These are phyloP conservation scores for Truncatella angustata DNA, from an alignment of 2,329 filamentous ascomycete species.

Conservation along the genomic window DNA sequence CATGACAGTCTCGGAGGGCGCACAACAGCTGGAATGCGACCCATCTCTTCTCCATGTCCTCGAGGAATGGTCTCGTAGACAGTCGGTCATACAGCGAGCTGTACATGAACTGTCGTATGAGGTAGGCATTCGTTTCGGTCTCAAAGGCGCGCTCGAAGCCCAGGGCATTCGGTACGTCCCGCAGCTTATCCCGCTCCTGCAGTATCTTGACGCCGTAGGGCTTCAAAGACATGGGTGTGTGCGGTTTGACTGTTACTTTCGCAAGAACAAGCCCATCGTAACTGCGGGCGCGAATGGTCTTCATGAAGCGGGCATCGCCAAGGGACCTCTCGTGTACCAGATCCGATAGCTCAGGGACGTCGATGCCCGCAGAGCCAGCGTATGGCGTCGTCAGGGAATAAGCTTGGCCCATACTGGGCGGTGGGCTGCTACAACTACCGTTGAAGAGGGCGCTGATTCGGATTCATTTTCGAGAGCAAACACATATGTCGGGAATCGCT, in stretches of 20 bases:
- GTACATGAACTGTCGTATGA: constrained; percentile 93
- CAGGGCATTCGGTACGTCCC: constrained; percentile 86
- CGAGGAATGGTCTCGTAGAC: constrained; percentile 92
- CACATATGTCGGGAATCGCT: constrained; percentile 4
- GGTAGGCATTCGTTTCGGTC: constrained; percentile 85
- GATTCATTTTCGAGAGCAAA: constrained; percentile 16
- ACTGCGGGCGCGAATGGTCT: constrained; percentile 87
- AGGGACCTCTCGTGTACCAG: constrained; percentile 89
- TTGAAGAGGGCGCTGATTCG: constrained; percentile 13
- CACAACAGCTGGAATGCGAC: constrained; percentile 93
- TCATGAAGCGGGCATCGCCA: constrained; percentile 92
- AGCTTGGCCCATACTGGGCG: constrained; percentile 79
- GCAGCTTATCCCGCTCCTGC: constrained; percentile 74
- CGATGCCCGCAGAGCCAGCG: constrained; percentile 88
- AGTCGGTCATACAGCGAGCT: constrained; percentile 96
- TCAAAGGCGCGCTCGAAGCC: constrained; percentile 89
- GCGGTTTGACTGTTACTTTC: constrained; percentile 93
- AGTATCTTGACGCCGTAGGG: constrained; percentile 75
- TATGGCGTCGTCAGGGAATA: constrained; percentile 92
- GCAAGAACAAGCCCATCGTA: constrained; percentile 89
- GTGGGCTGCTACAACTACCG: constrained; percentile 21
- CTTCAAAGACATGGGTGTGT: constrained; percentile 75
- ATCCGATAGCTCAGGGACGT: constrained; percentile 87
- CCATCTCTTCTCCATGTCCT: constrained; percentile 99
- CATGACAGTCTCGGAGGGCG: constrained; percentile 87